Conservation (phyloP, 139 green algal genomes). For the Tetradesmus lagerheimii region DNA sequence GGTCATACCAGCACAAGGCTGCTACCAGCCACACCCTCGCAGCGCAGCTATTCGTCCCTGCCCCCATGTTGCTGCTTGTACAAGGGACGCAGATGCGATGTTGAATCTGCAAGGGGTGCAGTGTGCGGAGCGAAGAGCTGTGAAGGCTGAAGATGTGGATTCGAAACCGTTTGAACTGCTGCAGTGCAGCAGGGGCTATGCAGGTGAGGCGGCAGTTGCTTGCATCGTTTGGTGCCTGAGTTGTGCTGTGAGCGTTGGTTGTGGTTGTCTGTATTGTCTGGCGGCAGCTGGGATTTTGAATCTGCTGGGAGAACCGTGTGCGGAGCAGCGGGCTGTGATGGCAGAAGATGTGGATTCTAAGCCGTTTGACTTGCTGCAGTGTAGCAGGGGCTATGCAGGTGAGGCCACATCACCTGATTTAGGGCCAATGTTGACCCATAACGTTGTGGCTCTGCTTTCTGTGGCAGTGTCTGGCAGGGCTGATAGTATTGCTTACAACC, state of each 20-base stretch:
- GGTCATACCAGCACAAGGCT: conserved; percentile 1
- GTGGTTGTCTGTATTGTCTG: too few species aligned
- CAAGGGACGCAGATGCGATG: background rate
- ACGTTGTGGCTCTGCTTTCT: too few species aligned
- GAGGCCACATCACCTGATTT: too few species aligned
- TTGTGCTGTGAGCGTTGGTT: too few species aligned
- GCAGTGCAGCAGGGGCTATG: conserved; percentile 35
- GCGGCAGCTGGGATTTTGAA: too few species aligned
- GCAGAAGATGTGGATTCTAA: background rate
- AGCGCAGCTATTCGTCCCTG: background rate
- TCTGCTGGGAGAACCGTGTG: too few species aligned
- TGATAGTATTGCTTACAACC: too few species aligned
- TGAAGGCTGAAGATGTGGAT: background rate
- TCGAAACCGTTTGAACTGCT: background rate
- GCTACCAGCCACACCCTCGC: conserved; percentile 36
- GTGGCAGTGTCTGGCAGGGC: too few species aligned
- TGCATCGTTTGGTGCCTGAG: too few species aligned
- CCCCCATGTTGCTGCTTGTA: conserved; percentile 6
- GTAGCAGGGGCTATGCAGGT: conserved; percentile 21
- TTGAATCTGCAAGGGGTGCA: conserved; percentile 15
- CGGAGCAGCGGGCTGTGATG: too few species aligned
- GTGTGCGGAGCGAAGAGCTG: background rate
- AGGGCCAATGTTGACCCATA: too few species aligned
- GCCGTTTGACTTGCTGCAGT: background rate
- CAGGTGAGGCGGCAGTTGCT: too few species aligned